Percentiles rank a stretch among this genome's conserved stretches.
Evolutionary conservation across 768 basidiomycete genomes (phyloP).

Genomic region (Baorangia bicolor): DNA sequence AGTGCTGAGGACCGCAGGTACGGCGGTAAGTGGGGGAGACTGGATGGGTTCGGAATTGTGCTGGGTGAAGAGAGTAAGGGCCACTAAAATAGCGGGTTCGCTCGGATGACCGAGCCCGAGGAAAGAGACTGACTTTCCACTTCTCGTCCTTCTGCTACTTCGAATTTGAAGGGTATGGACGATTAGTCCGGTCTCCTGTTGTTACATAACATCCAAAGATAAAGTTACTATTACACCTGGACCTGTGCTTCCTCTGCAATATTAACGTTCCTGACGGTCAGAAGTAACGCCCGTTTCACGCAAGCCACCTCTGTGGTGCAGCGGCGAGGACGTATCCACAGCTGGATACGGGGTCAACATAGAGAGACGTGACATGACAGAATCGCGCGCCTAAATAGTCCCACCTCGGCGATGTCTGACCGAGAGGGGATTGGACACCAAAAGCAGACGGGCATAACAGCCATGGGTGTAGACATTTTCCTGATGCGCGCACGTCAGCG

Average conservation of each 20-base stretch:
- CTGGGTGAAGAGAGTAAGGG: neutral
- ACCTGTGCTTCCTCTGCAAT: conserved; percentile 14
- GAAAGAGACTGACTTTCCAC: conserved; percentile 20
- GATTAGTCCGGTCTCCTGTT: conserved; percentile 5
- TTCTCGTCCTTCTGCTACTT: conserved; percentile 22
- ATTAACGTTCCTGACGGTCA: conserved; percentile 14
- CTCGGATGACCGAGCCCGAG: conserved; percentile 8
- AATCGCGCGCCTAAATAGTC: neutral
- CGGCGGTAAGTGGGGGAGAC: neutral
- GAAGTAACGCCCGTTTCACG: neutral
- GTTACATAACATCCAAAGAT: conserved; percentile 29
- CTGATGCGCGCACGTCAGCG: conserved; percentile 5
- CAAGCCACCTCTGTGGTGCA: neutral
- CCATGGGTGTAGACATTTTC: neutral
- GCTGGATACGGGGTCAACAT: neutral
- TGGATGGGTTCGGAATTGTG: conserved; percentile 2
- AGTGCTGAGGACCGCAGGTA: neutral
- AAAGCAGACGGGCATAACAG: neutral
- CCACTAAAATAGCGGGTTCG: conserved; percentile 15
- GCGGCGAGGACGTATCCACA: neutral
- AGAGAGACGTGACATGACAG: neutral
- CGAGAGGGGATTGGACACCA: neutral
- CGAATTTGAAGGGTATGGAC: conserved; percentile 10
- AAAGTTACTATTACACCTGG: conserved; percentile 24
- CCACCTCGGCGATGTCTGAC: neutral